Base-by-base conservation (phyloP, 169 alveolate species). In the Eimeria necatrix region DNA sequence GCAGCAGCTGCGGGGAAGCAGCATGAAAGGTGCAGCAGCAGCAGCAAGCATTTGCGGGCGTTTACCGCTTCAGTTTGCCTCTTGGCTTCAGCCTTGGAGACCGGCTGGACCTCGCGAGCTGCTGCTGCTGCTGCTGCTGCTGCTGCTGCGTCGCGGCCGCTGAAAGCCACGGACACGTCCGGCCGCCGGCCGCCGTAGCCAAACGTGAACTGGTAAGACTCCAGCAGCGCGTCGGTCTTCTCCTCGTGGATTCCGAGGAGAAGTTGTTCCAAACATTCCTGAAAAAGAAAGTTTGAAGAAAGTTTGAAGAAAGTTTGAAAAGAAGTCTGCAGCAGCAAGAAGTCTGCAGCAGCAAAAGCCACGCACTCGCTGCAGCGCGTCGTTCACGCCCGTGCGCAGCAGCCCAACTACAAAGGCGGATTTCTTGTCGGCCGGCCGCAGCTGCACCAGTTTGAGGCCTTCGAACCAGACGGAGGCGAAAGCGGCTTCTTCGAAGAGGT, bases 21-120 rank as follows among this genome's bases (percentile, higher is more conserved):
- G 16, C 51, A 53, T 83, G 10, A 83, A n/a, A 83, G 20, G 10
- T 78, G 70, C 2, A 10, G 14, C 24, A 24, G n/a, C n/a, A 68
- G n/a, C 48, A 68, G 48, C 16, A 24, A 68, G 41, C 46, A 9
- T 24, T 4, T 51, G 46, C 51, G 32, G 49, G 14, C 22, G 0
- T 51, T 87, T 87, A 87, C 94, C 52, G 80, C 84, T 70, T 87
- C 94, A 32, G 94, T 87, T 24, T 87, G 94, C 26, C 73, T 32
- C 60, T 87, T 87, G 9, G 94, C 94, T n/a, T 87, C 94, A 2
- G 78, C 94, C 59, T 87, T 87, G 7, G 94, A 60, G 24, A 87
- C 85, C 22, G 85, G 80, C 32, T 26, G 59, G 12, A 24, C 56
- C 53, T 32, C 70, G 24, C 64, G 59, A 73, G 2, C 22, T 10